Evolutionary conservation across 352 stramenopile genomes (phyloP).

Genomic region (Phytophthora sp.): DNA sequence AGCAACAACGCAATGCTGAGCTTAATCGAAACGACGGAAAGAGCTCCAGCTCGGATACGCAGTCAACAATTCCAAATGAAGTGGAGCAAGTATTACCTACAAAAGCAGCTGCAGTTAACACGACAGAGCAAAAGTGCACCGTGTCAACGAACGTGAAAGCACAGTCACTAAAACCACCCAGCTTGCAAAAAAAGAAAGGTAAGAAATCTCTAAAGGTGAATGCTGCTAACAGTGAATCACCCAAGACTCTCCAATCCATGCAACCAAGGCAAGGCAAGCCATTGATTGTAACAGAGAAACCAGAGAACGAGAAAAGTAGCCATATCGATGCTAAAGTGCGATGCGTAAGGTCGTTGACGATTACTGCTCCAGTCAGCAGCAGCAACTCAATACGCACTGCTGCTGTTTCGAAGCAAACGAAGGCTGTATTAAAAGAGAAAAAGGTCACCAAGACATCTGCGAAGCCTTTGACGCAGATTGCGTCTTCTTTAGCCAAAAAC

Average conservation of each 20-base stretch:
- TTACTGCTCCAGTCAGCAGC: no score
- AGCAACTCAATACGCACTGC: no score
- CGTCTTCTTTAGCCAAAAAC: constrained; percentile 17
- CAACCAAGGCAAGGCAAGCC: constrained; percentile 12
- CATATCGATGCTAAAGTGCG: not conserved
- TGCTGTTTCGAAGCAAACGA: not conserved
- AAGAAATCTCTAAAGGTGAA: constrained; percentile 15
- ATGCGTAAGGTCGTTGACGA: no score
- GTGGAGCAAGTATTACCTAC: no score
- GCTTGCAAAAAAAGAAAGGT: constrained; percentile 6
- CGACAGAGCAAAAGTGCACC: no score
- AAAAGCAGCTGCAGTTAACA: not conserved
- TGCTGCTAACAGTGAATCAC: constrained; percentile 1
- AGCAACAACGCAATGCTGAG: no score
- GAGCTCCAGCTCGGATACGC: no score
- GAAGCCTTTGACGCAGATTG: constrained; percentile 23
- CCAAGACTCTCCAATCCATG: not conserved
- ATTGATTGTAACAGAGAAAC: constrained; percentile 5
- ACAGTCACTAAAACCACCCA: constrained; percentile 5
- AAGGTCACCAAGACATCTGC: not conserved
- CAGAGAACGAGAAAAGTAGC: not conserved
- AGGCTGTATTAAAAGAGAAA: not conserved
- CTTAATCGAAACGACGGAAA: no score
- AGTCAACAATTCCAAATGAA: no score
- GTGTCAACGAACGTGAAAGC: not conserved